These are phyloP conservation scores for Plasmodium gonderi DNA, from an alignment of 169 alveolate genomes.

Conservation along the genomic window DNA sequence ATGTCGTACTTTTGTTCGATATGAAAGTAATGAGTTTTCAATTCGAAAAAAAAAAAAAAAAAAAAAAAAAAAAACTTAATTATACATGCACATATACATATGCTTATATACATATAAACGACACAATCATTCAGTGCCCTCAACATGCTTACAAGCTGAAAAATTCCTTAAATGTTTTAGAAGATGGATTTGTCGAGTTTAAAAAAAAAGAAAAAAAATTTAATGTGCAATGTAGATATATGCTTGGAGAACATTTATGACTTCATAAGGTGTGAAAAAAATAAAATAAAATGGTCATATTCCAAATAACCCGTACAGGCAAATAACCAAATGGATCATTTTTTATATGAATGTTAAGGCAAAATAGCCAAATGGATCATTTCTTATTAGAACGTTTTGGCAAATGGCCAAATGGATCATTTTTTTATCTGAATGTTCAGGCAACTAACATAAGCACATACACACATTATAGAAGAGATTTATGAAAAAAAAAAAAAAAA, in stretches of 20 bases:
- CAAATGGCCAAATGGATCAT: background rate
- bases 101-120: background rate
- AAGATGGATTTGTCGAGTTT: background rate
- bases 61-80: background rate
- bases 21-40: background rate
- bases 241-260: background rate
- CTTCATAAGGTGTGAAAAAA: background rate
- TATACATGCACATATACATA: background rate
- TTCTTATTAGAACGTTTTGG: background rate
- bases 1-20: background rate
- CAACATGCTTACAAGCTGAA: background rate
- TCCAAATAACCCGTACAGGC: background rate
- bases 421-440: conserved; percentile 10
- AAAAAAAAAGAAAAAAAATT: background rate
- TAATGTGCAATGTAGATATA: background rate
- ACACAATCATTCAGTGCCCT: too few species aligned
- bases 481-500: background rate
- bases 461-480: background rate
- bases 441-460: background rate
- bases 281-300: background rate
- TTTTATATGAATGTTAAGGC: background rate
- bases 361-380: background rate
- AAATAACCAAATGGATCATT: background rate
- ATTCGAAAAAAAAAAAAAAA: background rate
- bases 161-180: background rate